Evolutionary conservation across 306 rosid genomes (phyloP).

Genomic region (Prunus mongolica): DNA sequence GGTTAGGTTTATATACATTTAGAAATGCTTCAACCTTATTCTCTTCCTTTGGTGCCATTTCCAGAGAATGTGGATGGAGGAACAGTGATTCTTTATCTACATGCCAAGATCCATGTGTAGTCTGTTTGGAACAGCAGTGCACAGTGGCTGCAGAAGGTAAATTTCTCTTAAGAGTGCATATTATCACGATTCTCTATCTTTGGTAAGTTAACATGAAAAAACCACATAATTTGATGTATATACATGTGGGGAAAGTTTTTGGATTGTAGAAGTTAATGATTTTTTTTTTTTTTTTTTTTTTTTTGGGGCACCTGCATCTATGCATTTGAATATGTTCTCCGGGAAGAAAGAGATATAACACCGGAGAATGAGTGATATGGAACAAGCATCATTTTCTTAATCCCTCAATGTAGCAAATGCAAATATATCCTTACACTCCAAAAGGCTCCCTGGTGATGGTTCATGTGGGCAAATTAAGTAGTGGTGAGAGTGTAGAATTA

Average conservation of each 20-base stretch:
- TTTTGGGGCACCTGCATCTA: neutral
- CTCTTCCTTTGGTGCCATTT: slow-evolving; percentile 17
- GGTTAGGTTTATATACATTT: slow-evolving; percentile 10
- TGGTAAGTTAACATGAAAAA: neutral
- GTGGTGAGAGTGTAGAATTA: neutral
- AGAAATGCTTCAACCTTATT: neutral
- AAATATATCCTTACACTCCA: neutral
- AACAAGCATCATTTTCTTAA: neutral
- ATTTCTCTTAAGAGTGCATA: neutral
- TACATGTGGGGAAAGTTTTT: neutral
- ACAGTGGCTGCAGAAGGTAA: slow-evolving; percentile 90
- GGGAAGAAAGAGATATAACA: neutral
- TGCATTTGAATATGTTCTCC: neutral
- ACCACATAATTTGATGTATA: neutral
- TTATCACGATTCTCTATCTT: neutral
- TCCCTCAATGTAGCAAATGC: neutral
- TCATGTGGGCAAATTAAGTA: neutral
- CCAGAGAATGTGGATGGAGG: slow-evolving; percentile 93
- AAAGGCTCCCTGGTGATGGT: neutral
- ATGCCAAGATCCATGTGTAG: slow-evolving; percentile 86
- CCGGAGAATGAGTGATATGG: neutral
- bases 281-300: neutral
- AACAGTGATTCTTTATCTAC: slow-evolving; percentile 49
- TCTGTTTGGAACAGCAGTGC: slow-evolving; percentile 90
- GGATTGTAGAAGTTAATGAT: neutral